Evolutionary conservation across 805 yeast genomes (phyloP).

Genomic region (Starmerella floris): DNA sequence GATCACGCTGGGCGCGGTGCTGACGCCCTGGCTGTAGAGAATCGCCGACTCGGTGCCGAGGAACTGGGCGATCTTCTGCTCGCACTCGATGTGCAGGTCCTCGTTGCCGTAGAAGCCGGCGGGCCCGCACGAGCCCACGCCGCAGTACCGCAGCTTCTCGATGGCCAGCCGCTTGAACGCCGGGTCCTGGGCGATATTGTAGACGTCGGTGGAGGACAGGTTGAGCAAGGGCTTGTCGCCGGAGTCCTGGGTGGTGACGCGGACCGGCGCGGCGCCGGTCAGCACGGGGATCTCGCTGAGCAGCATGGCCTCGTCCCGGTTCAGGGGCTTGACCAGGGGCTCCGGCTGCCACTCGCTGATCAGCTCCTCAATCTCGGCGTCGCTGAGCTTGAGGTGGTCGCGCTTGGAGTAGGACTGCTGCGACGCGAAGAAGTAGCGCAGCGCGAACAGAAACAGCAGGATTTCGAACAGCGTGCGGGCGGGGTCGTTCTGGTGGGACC

Average conservation of each 20-base stretch:
- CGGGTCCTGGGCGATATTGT: conserved; percentile 43
- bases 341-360: conserved; percentile 89
- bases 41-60: conserved; percentile 69
- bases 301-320: conserved; percentile 35
- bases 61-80: conserved; percentile 58
- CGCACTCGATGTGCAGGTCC: conserved; percentile 72
- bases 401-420: conserved; percentile 64
- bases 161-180: conserved; percentile 42
- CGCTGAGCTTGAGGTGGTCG: conserved; percentile 42
- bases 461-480: conserved; percentile 74
- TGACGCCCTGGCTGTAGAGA: conserved; percentile 84
- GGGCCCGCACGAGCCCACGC: conserved; percentile 98
- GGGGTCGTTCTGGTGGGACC: conserved; percentile 90
- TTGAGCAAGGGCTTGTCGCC: conserved; percentile 38
- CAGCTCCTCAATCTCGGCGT: conserved; percentile 62
- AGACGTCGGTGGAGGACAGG: conserved; percentile 58
- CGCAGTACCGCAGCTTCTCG: conserved; percentile 48
- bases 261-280: conserved; percentile 38
- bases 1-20: conserved; percentile 72
- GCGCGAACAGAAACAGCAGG: conserved; percentile 62
- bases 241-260: conserved; percentile 24
- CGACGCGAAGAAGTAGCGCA: conserved; percentile 67
- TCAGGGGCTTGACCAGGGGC: conserved; percentile 50
- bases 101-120: conserved; percentile 95
- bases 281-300: conserved; percentile 50